Base-by-base conservation (phyloP, 257 asterid genomes). In the Salvia splendens region DNA sequence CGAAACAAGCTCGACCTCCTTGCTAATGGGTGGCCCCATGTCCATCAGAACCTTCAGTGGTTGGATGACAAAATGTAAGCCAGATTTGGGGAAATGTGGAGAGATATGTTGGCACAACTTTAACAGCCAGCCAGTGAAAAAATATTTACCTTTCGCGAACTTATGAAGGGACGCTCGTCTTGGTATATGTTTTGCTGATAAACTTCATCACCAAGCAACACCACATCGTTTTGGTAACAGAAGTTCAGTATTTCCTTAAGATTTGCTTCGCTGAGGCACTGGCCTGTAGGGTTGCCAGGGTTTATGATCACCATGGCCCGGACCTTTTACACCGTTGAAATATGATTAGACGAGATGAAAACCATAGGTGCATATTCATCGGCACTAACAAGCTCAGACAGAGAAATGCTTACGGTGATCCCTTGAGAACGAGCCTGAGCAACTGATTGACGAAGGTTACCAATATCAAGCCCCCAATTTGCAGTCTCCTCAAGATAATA, bases 211-310 rank as follows among this genome's bases (percentile, higher is more conserved):
- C 87, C 99, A 52, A 93, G 95, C 83, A 93, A 80, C 12, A 80
- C 93, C 75, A 93, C 61, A 54, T 85, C 87, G 84, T 93, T 92
- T 75, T 80, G 86, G 81, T 88, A 84, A 80, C 99, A 93, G 78
- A 88, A 90, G 38, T 66, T 78, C 17, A 93, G 3, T 5, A 93
- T 76, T 68, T 88, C 90, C 72, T 33, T 80, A 47, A 93, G 84
- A 82, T 93, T 93, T 41, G 91, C 89, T 73, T 52, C 88, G 63
- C 99, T 90, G 32, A 93, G 95, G 69, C 99, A 93, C 75, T 93
- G 99, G 33, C 99, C 99, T 2, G 97, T 93, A 6, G 97, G 99
- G 66, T 93, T 93, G 59, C 99, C 99, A 1, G 99, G 97, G 83
- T 93, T 93, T 74, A 93, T 93, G 53, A 93, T 90, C 86, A 90